Evolutionary conservation across 2,329 filamentous ascomycete genomes (phyloP).

Genomic region (Paecilomyces sp.): DNA sequence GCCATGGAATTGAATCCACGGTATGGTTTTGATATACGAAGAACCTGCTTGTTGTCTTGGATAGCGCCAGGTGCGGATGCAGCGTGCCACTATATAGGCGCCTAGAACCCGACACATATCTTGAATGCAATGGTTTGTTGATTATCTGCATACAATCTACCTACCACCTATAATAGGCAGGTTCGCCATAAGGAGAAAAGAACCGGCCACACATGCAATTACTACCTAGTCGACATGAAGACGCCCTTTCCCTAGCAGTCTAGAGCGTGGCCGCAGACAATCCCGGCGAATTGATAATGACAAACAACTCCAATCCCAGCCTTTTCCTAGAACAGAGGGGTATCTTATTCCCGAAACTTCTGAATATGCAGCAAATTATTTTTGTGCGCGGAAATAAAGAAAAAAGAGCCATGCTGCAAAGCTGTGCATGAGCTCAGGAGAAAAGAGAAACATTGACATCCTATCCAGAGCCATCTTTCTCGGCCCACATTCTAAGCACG

Average conservation of each 20-base stretch:
- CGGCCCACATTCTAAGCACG: conserved; percentile 35
- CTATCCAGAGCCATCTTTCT: conserved; percentile 16
- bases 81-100: too few species aligned
- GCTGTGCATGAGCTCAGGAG: background rate
- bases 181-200: background rate
- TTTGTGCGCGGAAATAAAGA: background rate
- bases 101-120: too few species aligned
- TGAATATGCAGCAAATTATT: background rate
- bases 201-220: background rate
- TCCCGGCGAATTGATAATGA: background rate
- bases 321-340: conserved; percentile 4
- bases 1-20: too few species aligned
- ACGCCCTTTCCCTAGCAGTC: background rate
- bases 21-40: too few species aligned
- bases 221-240: background rate
- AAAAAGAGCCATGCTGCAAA: background rate
- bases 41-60: too few species aligned
- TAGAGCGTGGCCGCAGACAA: background rate
- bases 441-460: background rate
- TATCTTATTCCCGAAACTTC: background rate
- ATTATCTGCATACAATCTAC: background rate
- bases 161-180: background rate
- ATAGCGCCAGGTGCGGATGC: too few species aligned
- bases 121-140: background rate
- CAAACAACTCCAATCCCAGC: conserved; percentile 17